Conservation (phyloP, 2,329 filamentous ascomycete genomes). For the Ophiostoma montium region DNA sequence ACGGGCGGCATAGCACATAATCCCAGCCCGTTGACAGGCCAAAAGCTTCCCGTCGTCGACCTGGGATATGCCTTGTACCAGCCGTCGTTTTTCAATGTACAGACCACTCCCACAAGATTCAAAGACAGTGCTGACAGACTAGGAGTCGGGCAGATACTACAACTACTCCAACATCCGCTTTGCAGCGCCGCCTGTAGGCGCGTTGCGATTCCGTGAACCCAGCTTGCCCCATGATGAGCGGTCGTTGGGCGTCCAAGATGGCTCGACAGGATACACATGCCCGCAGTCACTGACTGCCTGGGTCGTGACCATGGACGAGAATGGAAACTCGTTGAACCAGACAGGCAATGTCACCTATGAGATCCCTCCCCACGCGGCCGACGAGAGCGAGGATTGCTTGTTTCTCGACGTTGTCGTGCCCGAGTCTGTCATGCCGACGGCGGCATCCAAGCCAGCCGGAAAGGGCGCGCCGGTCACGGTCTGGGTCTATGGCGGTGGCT, state of each 20-base stretch:
- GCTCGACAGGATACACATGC: background rate
- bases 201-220: background rate
- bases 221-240: background rate
- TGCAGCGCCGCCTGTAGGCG: background rate
- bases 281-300: constrained; percentile 1
- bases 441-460: background rate
- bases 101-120: background rate
- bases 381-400: constrained; percentile 3
- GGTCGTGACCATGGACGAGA: background rate
- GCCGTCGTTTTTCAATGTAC: constrained; percentile 1
- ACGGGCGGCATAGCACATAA: background rate
- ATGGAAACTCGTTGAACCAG: background rate
- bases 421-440: background rate
- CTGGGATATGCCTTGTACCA: constrained; percentile 1
- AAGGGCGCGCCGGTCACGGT: background rate
- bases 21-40: background rate
- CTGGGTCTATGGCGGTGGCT: constrained; percentile 3
- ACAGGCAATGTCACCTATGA: constrained; percentile 1
- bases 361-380: background rate
- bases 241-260: background rate
- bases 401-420: constrained; percentile 2
- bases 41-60: background rate
- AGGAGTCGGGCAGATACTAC: background rate
- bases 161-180: constrained; percentile 1
- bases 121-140: background rate